These are phyloP conservation scores for Chloris gayana DNA, from an alignment of 176 grass and related monocot species.

Conservation along the genomic window DNA sequence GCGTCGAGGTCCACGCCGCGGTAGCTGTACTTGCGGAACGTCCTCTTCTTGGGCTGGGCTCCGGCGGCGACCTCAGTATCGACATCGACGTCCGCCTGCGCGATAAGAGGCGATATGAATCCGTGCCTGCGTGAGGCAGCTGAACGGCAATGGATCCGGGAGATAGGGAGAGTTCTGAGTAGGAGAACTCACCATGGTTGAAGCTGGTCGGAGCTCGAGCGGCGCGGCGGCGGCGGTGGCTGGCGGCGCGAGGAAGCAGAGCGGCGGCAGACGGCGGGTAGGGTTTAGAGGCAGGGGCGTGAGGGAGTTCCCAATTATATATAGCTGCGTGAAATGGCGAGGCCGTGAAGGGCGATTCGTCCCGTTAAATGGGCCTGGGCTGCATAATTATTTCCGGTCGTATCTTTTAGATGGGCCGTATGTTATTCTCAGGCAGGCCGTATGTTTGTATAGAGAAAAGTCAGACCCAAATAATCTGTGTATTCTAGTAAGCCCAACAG, in stretches of 20 bases:
- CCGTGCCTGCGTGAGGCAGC: background rate
- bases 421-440: background rate
- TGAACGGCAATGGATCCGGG: background rate
- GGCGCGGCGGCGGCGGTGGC: constrained; percentile 2
- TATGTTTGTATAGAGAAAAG: background rate
- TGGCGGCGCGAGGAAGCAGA: background rate
- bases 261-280: constrained; percentile 24
- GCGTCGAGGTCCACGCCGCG: constrained; percentile 91
- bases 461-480: no score
- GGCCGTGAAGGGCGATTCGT: background rate
- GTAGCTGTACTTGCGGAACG: constrained; percentile 97
- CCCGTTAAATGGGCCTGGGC: background rate
- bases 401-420: background rate
- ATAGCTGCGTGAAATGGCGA: constrained; percentile 11
- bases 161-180: background rate
- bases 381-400: background rate
- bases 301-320: constrained; percentile 6
- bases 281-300: constrained; percentile 20
- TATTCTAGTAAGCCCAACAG: no score
- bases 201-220: background rate
- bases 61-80: constrained; percentile 66
- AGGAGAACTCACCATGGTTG: constrained; percentile 32
- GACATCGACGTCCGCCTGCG: constrained; percentile 71
- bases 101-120: no score
- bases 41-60: constrained; percentile 92